Base-by-base conservation (phyloP, 768 basidiomycete species). In the Phylloporus sp. region DNA sequence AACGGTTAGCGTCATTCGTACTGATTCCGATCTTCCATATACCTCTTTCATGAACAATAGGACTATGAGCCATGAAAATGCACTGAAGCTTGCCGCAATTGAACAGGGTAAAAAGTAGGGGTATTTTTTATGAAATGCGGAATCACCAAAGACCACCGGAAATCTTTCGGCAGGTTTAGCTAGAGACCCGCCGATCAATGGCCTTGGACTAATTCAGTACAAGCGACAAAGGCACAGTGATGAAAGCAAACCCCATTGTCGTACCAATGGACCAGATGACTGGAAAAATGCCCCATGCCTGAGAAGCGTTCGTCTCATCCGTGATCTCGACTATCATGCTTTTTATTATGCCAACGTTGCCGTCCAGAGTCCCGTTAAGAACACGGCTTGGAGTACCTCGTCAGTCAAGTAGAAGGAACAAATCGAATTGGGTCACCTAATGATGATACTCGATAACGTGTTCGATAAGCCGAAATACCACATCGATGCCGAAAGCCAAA, bases 71-170 rank as follows among this genome's bases (percentile, higher is more conserved):
- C 77, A 81, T 9, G 77, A 77, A 12, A 82, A 8, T 8, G 69
- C 65, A 2, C 82, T 72, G 57, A 83, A 76, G 1, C 76, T 77
- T 1, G 82, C 84, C 5, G 83, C 72, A 13, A 86, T 76, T 11
- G 82, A 75, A 57, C 86, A 88, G 0, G 87, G 80, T 15, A 88
- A 72, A 63, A 88, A 86, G 67, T 91, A 90, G 0, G 88, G 87
- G 64, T 84, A 85, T 45, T 75, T 62, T 56, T 73, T 76, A 75
- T 84, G 77, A 58, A 91, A 88, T 15, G 58, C 55, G 5, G 72
- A 74, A 34, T 70, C 53, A 43, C 83, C 84, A 54, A 90, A 90
- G 2, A 76, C 49, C 3, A 55, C 56, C 1, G 86, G 86, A 63
- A 86, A 88, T 22, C 79, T 79, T 39, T 88, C 84, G 44, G 77